Conservation (phyloP, 805 yeast genomes). For the Suhomyces sp. region DNA sequence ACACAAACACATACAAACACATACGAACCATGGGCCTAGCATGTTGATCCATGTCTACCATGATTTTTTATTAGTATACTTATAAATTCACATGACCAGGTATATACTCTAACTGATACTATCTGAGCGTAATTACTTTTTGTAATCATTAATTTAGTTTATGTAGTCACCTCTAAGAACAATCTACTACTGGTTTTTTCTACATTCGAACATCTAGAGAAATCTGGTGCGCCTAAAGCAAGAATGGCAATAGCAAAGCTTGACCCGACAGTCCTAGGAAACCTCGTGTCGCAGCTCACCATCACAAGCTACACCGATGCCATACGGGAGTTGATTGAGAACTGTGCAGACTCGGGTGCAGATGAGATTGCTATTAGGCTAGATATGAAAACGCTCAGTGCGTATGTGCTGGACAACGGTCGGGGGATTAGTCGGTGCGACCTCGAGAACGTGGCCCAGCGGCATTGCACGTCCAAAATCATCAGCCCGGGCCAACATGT, state of each 20-base stretch:
- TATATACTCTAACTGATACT: too few species aligned
- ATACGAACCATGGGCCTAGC: too few species aligned
- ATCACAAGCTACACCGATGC: conserved; percentile 40
- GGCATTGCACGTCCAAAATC: conserved; percentile 27
- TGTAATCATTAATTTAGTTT: too few species aligned
- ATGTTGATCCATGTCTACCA: too few species aligned
- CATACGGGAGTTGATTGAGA: conserved; percentile 49
- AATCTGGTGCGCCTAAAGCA: too few species aligned
- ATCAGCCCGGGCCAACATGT: neutral
- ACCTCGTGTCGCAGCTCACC: conserved; percentile 30
- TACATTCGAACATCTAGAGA: too few species aligned
- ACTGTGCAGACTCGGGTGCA: conserved; percentile 56
- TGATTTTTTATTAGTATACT: too few species aligned
- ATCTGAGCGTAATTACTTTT: too few species aligned
- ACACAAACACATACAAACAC: too few species aligned
- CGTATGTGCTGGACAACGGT: conserved; percentile 66
- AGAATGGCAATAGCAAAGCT: conserved; percentile 9
- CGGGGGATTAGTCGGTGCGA: conserved; percentile 55
- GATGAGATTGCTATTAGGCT: conserved; percentile 29
- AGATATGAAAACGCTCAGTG: conserved; percentile 29
- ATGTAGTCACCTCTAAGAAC: too few species aligned
- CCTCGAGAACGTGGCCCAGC: conserved; percentile 43
- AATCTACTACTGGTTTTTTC: too few species aligned
- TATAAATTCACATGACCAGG: too few species aligned
- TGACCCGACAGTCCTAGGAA: conserved; percentile 7